Conservation (phyloP, 83 land plant genomes). For the Isoetes engelmannii region DNA sequence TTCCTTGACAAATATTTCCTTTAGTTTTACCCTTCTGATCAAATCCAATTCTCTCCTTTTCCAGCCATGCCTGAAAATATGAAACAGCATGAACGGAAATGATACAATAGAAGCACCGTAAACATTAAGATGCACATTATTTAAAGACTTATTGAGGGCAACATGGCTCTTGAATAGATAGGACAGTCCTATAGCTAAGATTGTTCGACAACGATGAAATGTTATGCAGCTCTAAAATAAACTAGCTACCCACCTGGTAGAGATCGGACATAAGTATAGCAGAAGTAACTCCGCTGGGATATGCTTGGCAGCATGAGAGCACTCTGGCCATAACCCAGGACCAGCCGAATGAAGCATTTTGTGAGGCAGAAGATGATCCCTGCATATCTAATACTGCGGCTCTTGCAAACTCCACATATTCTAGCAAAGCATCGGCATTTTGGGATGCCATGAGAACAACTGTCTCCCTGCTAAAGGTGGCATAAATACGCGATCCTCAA, state of each 20-base stretch:
- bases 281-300: conserved; percentile 77
- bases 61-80: conserved; percentile 66
- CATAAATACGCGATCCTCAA: too few species aligned
- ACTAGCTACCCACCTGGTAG: conserved; percentile 42
- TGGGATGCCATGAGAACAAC: too few species aligned
- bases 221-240: neutral
- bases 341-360: conserved; percentile 45
- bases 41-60: conserved; percentile 31
- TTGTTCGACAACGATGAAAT: neutral
- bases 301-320: conserved; percentile 56
- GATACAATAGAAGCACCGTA: too few species aligned
- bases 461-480: too few species aligned
- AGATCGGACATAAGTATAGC: conserved; percentile 86
- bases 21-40: conserved; percentile 23
- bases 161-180: neutral
- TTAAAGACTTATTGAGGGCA: too few species aligned
- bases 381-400: conserved; percentile 14
- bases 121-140: too few species aligned
- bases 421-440: conserved; percentile 50
- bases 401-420: conserved; percentile 53
- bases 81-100: too few species aligned
- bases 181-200: neutral
- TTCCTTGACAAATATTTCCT: neutral
- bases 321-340: conserved; percentile 66
- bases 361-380: neutral